Evolutionary conservation across 805 yeast genomes (phyloP).

Genomic region (Tetrapisispora iriomotensis): DNA sequence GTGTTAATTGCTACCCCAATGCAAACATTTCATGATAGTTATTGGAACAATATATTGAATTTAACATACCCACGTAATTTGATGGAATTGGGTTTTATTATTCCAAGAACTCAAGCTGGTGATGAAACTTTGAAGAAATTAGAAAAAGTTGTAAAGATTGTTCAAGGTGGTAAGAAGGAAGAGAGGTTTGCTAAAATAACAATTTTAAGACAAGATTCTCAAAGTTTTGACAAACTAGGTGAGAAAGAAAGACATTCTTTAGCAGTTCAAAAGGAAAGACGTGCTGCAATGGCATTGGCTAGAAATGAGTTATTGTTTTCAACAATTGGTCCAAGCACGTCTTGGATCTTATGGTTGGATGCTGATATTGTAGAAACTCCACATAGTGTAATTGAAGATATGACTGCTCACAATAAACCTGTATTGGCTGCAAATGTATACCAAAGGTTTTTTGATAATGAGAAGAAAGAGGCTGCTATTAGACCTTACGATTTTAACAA

Average conservation of each 20-base stretch:
- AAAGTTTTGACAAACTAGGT: constrained; percentile 57
- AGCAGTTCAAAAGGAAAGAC: constrained; percentile 75
- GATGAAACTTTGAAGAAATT: constrained; percentile 64
- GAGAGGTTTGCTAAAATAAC: constrained; percentile 74
- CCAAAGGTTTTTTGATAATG: constrained; percentile 64
- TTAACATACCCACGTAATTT: constrained; percentile 76
- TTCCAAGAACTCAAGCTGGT: constrained; percentile 77
- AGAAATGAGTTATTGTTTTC: constrained; percentile 86
- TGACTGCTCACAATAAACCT: constrained; percentile 77
- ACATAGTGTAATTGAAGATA: constrained; percentile 69
- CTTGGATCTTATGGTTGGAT: constrained; percentile 96
- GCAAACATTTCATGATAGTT: constrained; percentile 72
- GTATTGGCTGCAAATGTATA: constrained; percentile 88
- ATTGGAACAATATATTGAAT: constrained; percentile 75
- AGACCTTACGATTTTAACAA: constrained; percentile 94
- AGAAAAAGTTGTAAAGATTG: constrained; percentile 63
- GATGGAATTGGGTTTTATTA: constrained; percentile 82
- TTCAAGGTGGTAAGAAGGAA: constrained; percentile 55
- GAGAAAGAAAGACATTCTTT: constrained; percentile 91
- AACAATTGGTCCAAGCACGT: constrained; percentile 76
- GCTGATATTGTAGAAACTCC: constrained; percentile 92
- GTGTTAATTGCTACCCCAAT: constrained; percentile 84
- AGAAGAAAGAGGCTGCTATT: constrained; percentile 44
- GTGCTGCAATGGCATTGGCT: constrained; percentile 87
- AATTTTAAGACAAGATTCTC: constrained; percentile 82